Conservation (phyloP, 2,329 filamentous ascomycete genomes). For the Aspergillus awamori region DNA sequence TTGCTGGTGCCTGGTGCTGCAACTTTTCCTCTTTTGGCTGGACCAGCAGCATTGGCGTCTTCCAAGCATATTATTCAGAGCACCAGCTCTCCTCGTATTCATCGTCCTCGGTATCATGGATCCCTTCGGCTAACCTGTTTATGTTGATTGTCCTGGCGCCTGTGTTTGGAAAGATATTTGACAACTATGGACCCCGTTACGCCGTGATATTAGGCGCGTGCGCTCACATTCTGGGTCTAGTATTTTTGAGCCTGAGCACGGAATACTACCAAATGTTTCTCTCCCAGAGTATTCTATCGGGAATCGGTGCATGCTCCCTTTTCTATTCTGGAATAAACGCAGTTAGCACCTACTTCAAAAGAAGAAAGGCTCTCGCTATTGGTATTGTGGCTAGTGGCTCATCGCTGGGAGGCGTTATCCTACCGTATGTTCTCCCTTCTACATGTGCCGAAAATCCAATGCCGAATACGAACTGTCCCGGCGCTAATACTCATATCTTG, state of each 20-base stretch:
- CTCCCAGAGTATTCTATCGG: neutral
- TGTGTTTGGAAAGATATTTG: constrained; percentile 63
- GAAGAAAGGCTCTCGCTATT: constrained; percentile 51
- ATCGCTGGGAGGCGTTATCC: constrained; percentile 58
- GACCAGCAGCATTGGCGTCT: constrained; percentile 55
- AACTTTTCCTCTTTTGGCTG: constrained; percentile 53
- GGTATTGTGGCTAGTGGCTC: constrained; percentile 54
- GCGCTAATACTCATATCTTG: too few relatives aligned
- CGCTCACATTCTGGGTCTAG: constrained; percentile 57
- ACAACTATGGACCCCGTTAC: constrained; percentile 62
- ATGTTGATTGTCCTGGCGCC: constrained; percentile 34
- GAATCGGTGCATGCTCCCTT: neutral
- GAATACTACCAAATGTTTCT: constrained; percentile 50
- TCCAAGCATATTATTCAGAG: constrained; percentile 61
- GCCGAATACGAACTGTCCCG: too few relatives aligned
- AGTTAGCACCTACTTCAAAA: constrained; percentile 52
- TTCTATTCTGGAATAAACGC: neutral
- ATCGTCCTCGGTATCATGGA: constrained; percentile 59
- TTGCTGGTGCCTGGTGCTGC: neutral
- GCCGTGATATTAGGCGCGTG: constrained; percentile 54
- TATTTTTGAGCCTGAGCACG: constrained; percentile 55
- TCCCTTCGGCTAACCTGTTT: constrained; percentile 54
- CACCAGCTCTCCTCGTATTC: constrained; percentile 50
- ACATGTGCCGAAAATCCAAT: too few relatives aligned
- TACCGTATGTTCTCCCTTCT: constrained; percentile 39